Evolutionary conservation across 1,284 basidiomycete genomes (phyloP).

Genomic region (Phaffia rhodozyma): DNA sequence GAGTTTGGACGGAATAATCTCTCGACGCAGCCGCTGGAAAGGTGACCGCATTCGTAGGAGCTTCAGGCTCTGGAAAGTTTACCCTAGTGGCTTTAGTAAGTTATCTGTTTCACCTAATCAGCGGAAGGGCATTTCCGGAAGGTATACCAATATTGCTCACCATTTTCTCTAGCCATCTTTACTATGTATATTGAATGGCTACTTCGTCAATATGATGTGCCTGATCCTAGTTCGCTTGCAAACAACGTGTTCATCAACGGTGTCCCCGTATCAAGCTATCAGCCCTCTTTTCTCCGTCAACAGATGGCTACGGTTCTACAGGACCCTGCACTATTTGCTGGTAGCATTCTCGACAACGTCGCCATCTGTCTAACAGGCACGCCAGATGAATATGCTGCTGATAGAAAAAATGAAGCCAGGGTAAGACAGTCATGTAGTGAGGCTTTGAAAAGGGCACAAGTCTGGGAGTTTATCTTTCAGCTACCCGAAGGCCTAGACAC

Average conservation of each 20-base stretch:
- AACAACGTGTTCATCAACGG: constrained; percentile 8
- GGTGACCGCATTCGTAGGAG: constrained; percentile 35
- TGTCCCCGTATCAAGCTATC: constrained; percentile 22
- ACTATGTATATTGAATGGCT: no score
- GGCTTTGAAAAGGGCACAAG: constrained; percentile 32
- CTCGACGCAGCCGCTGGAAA: constrained; percentile 31
- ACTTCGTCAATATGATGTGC: constrained; percentile 35
- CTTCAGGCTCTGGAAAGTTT: constrained; percentile 37
- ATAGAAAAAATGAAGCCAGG: constrained; percentile 13
- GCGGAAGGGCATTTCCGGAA: no score
- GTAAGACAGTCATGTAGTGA: constrained; percentile 29
- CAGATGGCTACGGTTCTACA: constrained; percentile 38
- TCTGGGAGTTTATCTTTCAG: constrained; percentile 32
- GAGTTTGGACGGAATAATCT: constrained; percentile 32
- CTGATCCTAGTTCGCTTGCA: constrained; percentile 1
- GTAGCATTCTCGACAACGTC: constrained; percentile 37
- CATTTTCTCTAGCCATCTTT: no score
- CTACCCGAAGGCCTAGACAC: constrained; percentile 35
- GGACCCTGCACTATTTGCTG: constrained; percentile 36
- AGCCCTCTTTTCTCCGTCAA: constrained; percentile 36
- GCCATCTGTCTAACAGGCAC: constrained; percentile 33
- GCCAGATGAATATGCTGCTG: constrained; percentile 22
- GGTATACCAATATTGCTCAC: no score
- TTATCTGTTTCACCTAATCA: no score
- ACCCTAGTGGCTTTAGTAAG: constrained; percentile 37